These are phyloP conservation scores for Trypanosoma melophagium DNA, from an alignment of 208 protist species.

Conservation along the genomic window DNA sequence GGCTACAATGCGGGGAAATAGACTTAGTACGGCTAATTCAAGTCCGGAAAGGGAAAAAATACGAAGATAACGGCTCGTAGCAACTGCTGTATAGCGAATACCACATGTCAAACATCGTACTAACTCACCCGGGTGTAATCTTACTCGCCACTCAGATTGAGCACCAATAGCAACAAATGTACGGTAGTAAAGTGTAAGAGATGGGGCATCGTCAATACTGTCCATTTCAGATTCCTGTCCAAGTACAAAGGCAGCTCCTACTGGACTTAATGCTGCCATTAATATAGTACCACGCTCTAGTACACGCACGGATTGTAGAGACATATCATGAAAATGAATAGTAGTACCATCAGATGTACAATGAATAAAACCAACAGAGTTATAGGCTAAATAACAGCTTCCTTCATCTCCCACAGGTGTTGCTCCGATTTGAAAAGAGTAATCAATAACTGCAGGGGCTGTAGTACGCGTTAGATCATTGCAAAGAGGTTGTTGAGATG, in stretches of 20 bases:
- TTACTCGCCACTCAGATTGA: conserved; percentile 78
- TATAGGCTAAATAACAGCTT: conserved; percentile 87
- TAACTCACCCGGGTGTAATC: conserved; percentile 64
- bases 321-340: conserved; percentile 86
- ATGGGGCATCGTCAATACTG: conserved; percentile 45
- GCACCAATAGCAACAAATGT: conserved; percentile 75
- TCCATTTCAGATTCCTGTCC: conserved; percentile 34
- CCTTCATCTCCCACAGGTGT: conserved; percentile 65
- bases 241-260: conserved; percentile 73
- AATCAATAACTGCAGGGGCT: conserved; percentile 38
- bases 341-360: conserved; percentile 52
- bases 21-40: conserved; percentile 78
- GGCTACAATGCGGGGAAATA: conserved; percentile 74
- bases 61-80: conserved; percentile 77
- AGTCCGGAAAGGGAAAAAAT: conserved; percentile 83
- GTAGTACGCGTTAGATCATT: neutral
- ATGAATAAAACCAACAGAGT: conserved; percentile 80
- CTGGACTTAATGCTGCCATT: conserved; percentile 78
- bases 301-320: conserved; percentile 61
- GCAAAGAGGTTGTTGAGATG: neutral
- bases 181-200: conserved; percentile 69
- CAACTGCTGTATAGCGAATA: conserved; percentile 70
- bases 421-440: conserved; percentile 81
- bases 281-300: conserved; percentile 53
- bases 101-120: conserved; percentile 78